Base-by-base conservation (phyloP, 768 basidiomycete genomes). In the Vararia minispora region DNA sequence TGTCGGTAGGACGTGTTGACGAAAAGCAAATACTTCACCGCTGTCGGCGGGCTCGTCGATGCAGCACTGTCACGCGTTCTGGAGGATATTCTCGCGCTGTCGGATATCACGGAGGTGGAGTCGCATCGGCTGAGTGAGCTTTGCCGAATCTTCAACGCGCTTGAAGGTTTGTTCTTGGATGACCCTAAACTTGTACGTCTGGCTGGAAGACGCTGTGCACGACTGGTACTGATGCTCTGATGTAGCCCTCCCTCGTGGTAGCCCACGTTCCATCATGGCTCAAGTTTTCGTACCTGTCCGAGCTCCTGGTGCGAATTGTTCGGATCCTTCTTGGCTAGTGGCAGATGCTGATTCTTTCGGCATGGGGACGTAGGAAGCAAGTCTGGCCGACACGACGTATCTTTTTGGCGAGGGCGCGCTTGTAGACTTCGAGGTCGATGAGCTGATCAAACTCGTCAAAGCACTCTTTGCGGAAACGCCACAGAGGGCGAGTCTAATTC, bases 221-320 rank as follows among this genome's bases (percentile, higher is more conserved):
- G n/a, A n/a, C n/a, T n/a, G n/a, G n/a, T 46, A 29, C 30, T 38
- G 14, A 20, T 17, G 6, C 33, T n/a, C 31, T 30, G 29, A 21
- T 50, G 17, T 46, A 83, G 73, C 68, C 79, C 14, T 81, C 86
- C 0, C 76, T 83, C 33, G 77, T 88, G 6, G 82, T 81, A 1
- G 77, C 76, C 0, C 88, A 87, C 46, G 86, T 92, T n/a, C 83
- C 87, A 2, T 79, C 76, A 10, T 97, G 92, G 92, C 66, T 95
- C 49, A 94, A 94, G 58, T 94, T 87, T 58, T 89, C 84, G 14
- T 97, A 97, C 58, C 68, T 95, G 4, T 87, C 87, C 2, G 91
- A 95, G 57, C 69, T 97, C 10, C 56, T 97, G 67, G 90, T 91
- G 43, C 32, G 83, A n/a, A n/a, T n/a, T n/a, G n/a, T n/a, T n/a